Percentiles rank a stretch among this genome's conserved stretches.
Conservation (phyloP, 2,329 filamentous ascomycete species). For the Aspergillus sergii region DNA sequence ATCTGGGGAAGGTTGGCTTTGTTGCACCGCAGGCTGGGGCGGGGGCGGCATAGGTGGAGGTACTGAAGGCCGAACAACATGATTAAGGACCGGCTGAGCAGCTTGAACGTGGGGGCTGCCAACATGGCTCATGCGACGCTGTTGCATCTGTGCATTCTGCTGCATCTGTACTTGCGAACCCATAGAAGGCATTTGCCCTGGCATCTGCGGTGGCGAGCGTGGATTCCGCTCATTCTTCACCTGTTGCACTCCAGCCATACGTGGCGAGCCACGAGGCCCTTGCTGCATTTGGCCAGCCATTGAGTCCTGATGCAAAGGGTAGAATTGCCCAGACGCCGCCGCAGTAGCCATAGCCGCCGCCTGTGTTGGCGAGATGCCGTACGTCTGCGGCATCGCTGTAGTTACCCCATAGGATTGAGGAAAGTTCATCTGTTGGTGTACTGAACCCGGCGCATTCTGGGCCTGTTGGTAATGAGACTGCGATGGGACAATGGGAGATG, state of each 20-base stretch:
- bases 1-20: conserved; percentile 77
- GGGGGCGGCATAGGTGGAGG: conserved; percentile 54
- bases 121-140: conserved; percentile 73
- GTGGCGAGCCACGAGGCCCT: conserved; percentile 68
- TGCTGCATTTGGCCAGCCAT: conserved; percentile 63
- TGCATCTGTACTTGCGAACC: conserved; percentile 52
- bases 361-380: conserved; percentile 80
- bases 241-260: conserved; percentile 66
- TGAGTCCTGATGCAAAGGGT: conserved; percentile 71
- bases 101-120: conserved; percentile 74
- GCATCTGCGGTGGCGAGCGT: conserved; percentile 75
- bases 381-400: conserved; percentile 70
- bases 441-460: conserved; percentile 61
- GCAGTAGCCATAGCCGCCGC: conserved; percentile 94
- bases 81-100: conserved; percentile 75
- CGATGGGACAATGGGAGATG: conserved; percentile 77
- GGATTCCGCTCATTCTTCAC: conserved; percentile 75
- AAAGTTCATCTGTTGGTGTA: conserved; percentile 76
- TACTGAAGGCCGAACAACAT: conserved; percentile 58
- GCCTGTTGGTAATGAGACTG: conserved; percentile 70
- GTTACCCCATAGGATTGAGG: conserved; percentile 75
- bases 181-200: conserved; percentile 56
- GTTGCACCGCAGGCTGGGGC: conserved; percentile 62
- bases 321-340: conserved; percentile 82
- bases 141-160: conserved; percentile 61